Base-by-base conservation (phyloP, 148 eudicot genomes). In the Nepenthes mirabilis region DNA sequence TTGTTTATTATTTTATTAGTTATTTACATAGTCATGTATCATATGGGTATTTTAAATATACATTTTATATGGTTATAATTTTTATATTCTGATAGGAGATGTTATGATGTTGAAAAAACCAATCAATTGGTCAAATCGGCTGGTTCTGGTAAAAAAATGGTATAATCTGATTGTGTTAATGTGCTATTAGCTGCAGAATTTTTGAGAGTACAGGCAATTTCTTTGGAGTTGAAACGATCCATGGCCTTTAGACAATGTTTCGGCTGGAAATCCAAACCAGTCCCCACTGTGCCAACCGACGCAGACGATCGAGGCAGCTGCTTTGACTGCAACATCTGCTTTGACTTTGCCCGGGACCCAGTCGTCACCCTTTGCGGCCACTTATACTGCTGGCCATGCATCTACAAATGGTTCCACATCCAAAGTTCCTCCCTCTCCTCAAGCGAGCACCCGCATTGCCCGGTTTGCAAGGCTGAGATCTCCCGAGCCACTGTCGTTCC, bases 341-440 rank as follows among this genome's bases (percentile, higher is more conserved):
- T 90, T 37, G 88, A 87, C 66, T 74, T 68, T 48, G 91, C 82
- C 0, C 56, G 63, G 33, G 95, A 87, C 36, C 97, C 95, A 9
- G 95, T 87, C 9, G 91, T 87, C 57, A 90, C 97, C 65, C 81
- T 90, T 10, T 90, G 97, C 49, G 97, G 97, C 57, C 97, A 90
- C 61, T 83, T 90, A 57, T 90, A 83, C 65, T 90, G 97, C 62
- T 90, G 95, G 97, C 83, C 95, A 11, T 90, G 97, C 80, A 77
- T 90, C 77, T 86, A 86, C 80, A 79, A 84, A 57, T 90, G 97
- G 97, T 69, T 90, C 58, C 77, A 78, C 43, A 59, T 72, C 61
- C 94, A 83, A 51, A 68, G 69, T 11, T 32, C 78, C 12, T 72
- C 84, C 47, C 80, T 81, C n/a, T 64, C 85, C 37, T 61, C 90